Evolutionary conservation across 2,329 filamentous ascomycete genomes (phyloP).

Genomic region (Paraphaeosphaeria minitans): DNA sequence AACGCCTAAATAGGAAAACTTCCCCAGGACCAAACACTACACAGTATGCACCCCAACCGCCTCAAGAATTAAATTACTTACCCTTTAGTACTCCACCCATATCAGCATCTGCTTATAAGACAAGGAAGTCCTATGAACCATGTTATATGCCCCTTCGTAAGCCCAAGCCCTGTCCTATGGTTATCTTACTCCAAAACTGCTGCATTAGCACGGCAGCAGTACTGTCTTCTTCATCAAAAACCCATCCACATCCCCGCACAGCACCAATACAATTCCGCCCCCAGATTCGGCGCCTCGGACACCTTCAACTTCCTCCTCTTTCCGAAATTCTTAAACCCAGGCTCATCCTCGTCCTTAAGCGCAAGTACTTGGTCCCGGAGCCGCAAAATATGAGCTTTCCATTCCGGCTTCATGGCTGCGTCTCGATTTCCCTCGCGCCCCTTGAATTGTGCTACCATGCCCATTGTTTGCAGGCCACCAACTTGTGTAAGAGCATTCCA

Average conservation of each 20-base stretch:
- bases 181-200: no score
- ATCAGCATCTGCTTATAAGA: no score
- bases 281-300: conserved; percentile 2
- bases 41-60: no score
- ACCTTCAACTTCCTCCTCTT: background rate
- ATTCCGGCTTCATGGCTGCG: background rate
- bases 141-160: no score
- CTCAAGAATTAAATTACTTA: no score
- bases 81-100: no score
- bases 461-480: background rate
- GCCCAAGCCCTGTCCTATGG: no score
- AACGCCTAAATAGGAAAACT: no score
- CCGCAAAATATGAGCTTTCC: background rate
- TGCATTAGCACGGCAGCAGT: no score
- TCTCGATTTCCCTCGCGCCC: conserved; percentile 1
- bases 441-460: conserved; percentile 7
- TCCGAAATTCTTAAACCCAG: background rate
- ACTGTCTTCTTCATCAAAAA: background rate
- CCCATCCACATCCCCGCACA: conserved; percentile 2
- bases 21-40: no score
- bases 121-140: no score
- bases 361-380: conserved; percentile 1
- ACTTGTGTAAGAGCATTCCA: background rate
- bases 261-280: conserved; percentile 6
- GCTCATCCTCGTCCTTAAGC: conserved; percentile 1